Evolutionary conservation across 2,329 filamentous ascomycete genomes (phyloP), one percentile per base, ranked within the genome.

Genomic region (Epichloe glyceriae): DNA sequence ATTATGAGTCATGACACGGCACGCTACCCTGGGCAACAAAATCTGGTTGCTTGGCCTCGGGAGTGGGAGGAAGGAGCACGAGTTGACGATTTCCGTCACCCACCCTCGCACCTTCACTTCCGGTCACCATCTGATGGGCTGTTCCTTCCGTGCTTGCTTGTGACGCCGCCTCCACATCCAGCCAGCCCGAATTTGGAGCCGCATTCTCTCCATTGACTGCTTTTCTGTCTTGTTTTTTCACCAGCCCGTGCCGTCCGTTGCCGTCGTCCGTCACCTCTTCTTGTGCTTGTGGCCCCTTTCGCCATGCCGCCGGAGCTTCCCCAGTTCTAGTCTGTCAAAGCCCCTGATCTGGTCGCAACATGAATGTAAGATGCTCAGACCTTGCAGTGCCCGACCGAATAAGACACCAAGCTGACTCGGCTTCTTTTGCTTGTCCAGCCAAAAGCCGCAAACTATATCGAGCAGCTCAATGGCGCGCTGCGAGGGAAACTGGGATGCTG

Each of bases 401-500:
- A 30, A 20, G 19, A 37, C 14, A 33, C 37, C 19, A 40, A 39
- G 33, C 55, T 55, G 45, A 55, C 51, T 44, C 47, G 55, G 46
- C 52, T 47, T 30, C 44, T 47, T 30, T 11, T 20, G n/a, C 17
- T n/a, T 15, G 15, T 57, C 44, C 58, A 80, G 69, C 75, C 78
- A 57, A 98, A 98, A 73, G 90, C 83, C 55, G 78, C 78, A 59
- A 80, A 83, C 64, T 97, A 97, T 69, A 78, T 95, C 58, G 76
- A 79, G 64, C 80, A 82, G 68, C 80, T 98, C 62, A 88, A 97
- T 66, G 78, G 83, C 59, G 89, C 85, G 93, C 62, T 95, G 88
- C 68, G 83, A 91, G 61, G 89, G 86, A 49, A 83, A 83, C 66
- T 98, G 93, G 93, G 75, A 82, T 58, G 81, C 86, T 33, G 78